Evolutionary conservation across 2,329 filamentous ascomycete species (phyloP), one percentile per base, ranked within the genome.

Genomic region (Microdochium nivale): DNA sequence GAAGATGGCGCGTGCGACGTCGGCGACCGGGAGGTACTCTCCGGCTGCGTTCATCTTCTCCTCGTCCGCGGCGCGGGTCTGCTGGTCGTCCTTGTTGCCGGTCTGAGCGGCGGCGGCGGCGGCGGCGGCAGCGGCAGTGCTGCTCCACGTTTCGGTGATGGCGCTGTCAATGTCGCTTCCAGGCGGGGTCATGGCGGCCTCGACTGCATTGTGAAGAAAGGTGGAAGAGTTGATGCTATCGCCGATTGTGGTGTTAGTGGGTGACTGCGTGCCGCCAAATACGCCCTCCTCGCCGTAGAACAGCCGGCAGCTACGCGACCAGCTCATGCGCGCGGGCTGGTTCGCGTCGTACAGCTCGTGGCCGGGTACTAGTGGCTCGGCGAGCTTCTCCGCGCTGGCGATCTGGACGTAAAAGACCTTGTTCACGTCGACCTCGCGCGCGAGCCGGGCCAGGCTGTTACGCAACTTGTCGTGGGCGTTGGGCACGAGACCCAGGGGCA

Each of bases 391-490:
- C 0, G 75, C 82, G 59, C 85, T 81, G 14, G 81, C 81, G 7
- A 84, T 70, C 62, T 86, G 83, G 10, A 86, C 69, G 56, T 80
- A 83, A 58, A 84, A 83, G 2, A 86, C 69, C 61, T 81, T 83
- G 16, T 70, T 63, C 10, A 72, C 67, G 53, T 79, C 71, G 16
- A 84, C 65, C 0, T 62, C 64, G 3, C 64, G 51, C 1, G 75
- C 65, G 7, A 83, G 65, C 14, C 69, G 67, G n/a, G 64, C 57
- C 23, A 83, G 58, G 1, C 77, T 78, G 0, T 64, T 64, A 2
- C 59, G 60, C 16, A 81, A 66, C 16, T 69, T 44, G 3, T 5
- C 23, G 19, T 44, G 70, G 1, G 60, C 61, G 2, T 77, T 71
- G 3, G 76, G 80, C 52, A 72, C 68, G 0, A 62, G 54, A 1